Evolutionary conservation across 352 stramenopile species (phyloP), one percentile per base, ranked within the genome.

Genomic region (Pythium dissimile): DNA sequence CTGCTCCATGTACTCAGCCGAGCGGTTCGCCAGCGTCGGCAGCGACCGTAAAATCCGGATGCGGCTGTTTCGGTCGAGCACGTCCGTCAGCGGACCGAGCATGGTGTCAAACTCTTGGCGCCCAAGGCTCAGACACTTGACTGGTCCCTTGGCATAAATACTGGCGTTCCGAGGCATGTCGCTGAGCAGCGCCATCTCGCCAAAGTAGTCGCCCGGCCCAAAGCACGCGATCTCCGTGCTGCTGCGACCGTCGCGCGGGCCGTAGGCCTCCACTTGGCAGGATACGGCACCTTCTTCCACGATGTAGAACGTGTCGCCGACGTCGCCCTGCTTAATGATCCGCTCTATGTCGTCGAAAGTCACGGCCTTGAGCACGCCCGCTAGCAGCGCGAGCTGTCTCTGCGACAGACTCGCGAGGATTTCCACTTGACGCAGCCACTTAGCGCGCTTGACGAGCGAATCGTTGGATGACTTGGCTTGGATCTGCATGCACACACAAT

Each of bases 141-240:
- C 80, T 2, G 61, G 28, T 8, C 77, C 77, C 53, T 87, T 80
- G 4, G 80, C 71, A 46, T 71, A 77, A 55, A 91, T 79, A 27
- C 75, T 91, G 31, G 78, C 80, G 37, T 91, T 91, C 15, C 87
- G 80, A 5, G 82, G 83, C 80, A 96, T 89, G 46, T 93, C 78
- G 41, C 85, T 86, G n/a, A 97, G 73, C 37, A 97, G 71, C n/a
- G 89, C 86, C 69, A 89, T 88, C 61, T 97, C 89, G n/a, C 90
- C 89, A 60, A 97, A 97, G 64, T 95, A 97, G 35, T 90, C 86
- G 15, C 88, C 85, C 1, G 74, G 72, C 4, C 67, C 67, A 23
- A 88, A 83, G 43, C 68, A 69, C 13, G 80, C 78, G 37, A 91
- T 72, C 64, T 91, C 50, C 1, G 48, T 52, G 16, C 35, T 44